Percentiles rank a stretch among this genome's conserved stretches.
Conservation (phyloP, 2,329 filamentous ascomycete genomes). For the Cladosporium velox region DNA sequence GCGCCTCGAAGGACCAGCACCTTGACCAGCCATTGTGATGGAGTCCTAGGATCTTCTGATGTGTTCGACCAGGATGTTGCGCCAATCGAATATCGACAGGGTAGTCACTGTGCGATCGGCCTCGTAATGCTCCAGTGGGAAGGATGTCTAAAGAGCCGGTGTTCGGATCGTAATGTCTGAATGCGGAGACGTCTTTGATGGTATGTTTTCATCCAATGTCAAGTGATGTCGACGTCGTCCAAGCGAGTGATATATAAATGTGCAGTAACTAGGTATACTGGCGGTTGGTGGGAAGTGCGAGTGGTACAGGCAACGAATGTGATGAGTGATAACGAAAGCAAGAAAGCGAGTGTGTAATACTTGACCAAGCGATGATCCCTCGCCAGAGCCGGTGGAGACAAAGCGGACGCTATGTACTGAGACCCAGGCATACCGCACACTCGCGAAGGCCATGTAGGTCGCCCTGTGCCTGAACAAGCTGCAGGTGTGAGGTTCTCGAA, state of each 20-base stretch:
- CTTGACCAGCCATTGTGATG: slow-evolving; percentile 78
- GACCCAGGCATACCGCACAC: slow-evolving; percentile 20
- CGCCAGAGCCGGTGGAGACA: slow-evolving; percentile 19
- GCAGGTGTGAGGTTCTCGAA: slow-evolving; percentile 22
- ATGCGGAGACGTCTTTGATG: slow-evolving; percentile 12
- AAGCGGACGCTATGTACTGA: slow-evolving; percentile 21
- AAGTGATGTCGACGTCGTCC: not conserved
- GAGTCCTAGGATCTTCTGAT: not conserved
- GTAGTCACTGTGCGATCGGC: not conserved
- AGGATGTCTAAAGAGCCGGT: no score
- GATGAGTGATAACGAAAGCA: slow-evolving; percentile 14
- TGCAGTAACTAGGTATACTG: slow-evolving; percentile 2
- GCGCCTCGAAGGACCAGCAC: slow-evolving; percentile 84
- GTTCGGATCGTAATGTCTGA: not conserved
- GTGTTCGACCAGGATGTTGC: not conserved
- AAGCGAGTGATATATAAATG: not conserved
- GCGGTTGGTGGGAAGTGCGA: slow-evolving; percentile 1
- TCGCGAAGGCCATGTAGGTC: slow-evolving; percentile 20
- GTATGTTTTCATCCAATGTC: not conserved
- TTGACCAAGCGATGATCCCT: slow-evolving; percentile 20
- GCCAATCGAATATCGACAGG: not conserved
- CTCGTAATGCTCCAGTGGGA: not conserved
- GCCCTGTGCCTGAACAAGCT: slow-evolving; percentile 17
- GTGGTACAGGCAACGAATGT: slow-evolving; percentile 17
- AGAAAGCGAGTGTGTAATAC: slow-evolving; percentile 20